These are phyloP conservation scores for Herpotrichia juniperi DNA, from an alignment of 2,329 filamentous ascomycete genomes.

Conservation along the genomic window DNA sequence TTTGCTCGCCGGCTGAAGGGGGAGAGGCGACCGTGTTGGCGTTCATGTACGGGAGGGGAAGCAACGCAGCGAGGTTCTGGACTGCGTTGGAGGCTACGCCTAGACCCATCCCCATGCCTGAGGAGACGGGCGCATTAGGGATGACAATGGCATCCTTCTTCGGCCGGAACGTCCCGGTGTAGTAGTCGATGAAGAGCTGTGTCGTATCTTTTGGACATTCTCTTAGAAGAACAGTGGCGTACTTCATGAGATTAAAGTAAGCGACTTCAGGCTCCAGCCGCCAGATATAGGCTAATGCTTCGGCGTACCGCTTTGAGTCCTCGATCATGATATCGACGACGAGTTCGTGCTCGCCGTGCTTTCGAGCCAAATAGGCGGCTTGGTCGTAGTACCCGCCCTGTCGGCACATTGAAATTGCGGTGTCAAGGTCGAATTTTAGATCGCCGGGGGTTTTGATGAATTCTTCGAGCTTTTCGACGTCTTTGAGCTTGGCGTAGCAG, in stretches of 20 bases:
- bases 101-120: conserved; percentile 48
- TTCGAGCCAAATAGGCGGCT: conserved; percentile 91
- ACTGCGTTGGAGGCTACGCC: conserved; percentile 73
- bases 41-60: conserved; percentile 87
- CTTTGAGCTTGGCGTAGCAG: conserved; percentile 97
- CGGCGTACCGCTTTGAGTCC: conserved; percentile 86
- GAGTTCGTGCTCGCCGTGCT: conserved; percentile 90
- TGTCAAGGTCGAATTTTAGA: conserved; percentile 95
- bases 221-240: conserved; percentile 86
- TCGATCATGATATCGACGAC: conserved; percentile 97
- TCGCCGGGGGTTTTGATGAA: conserved; percentile 97
- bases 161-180: conserved; percentile 81
- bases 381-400: conserved; percentile 98
- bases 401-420: conserved; percentile 95
- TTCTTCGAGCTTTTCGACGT: conserved; percentile 92
- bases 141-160: conserved; percentile 67
- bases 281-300: conserved; percentile 92
- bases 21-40: conserved; percentile 63
- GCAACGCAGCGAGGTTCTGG: conserved; percentile 81
- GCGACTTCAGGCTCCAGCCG: conserved; percentile 79
- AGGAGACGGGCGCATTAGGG: conserved; percentile 53
- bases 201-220: conserved; percentile 85
- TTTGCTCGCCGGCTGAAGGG: conserved; percentile 56
- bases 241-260: conserved; percentile 91
- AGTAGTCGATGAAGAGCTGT: conserved; percentile 91